Evolutionary conservation across 2,329 filamentous ascomycete genomes (phyloP), one percentile per base, ranked within the genome.

Genomic region (Fusarium sp.): DNA sequence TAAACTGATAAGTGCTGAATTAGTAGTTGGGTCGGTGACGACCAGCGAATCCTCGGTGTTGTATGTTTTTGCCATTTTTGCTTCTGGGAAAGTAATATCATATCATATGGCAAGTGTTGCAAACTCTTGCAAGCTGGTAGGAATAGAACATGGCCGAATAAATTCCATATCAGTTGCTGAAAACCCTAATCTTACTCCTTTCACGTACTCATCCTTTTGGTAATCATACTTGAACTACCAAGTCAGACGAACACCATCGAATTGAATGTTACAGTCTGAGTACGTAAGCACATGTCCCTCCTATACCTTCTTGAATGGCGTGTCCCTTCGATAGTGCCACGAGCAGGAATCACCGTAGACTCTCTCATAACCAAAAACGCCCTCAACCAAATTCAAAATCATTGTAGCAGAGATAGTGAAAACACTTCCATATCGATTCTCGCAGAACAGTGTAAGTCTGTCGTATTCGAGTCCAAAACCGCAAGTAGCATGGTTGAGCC

Each of bases 341-440:
- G 47, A 65, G 8, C 45, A 57, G 5, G 70, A 44, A 54, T 75
- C 73, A 7, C 57, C 62, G 33, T 69, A 70, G 0, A 75, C 70
- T 22, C 65, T 66, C 39, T 62, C 65, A 17, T 87, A 87, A 0
- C 84, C 84, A 56, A 87, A 73, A 2, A 84, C 77, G 6, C 80
- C 80, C 57, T 87, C 84, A 1, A 86, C 76, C 9, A 87, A 73
- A 1, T 80, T 77, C 21, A 86, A 72, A 13, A 86, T 71, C 33
- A 84, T 75, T n/a, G 82, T 80, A 1, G 83, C 75, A 15, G 80
- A 82, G 10, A 86, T 69, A 1, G 73, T 68, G 52, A 79, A 80
- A 4, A 69, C 50, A 10, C 73, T 67, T 39, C 70, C 70, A 63
- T 77, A 79, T 17, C 76, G 74, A 13, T 78, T 71, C 22, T 82